These are phyloP conservation scores for Myriosclerotinia scirpicola DNA, from an alignment of 2,329 filamentous ascomycete genomes.

Conservation along the genomic window DNA sequence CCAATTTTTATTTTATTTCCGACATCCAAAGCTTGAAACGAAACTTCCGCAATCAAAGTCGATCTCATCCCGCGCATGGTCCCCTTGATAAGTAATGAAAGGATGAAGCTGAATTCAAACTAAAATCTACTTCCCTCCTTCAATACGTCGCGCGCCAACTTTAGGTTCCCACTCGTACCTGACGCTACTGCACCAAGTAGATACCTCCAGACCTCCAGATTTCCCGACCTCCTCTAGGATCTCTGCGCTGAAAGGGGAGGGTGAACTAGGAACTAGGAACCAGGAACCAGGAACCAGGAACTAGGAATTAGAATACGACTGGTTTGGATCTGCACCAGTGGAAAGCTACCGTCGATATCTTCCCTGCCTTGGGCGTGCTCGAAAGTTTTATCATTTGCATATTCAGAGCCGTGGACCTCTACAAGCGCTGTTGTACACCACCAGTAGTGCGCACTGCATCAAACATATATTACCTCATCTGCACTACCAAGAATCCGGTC, in stretches of 20 bases:
- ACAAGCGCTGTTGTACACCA: slow-evolving; percentile 11
- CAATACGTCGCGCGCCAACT: slow-evolving; percentile 1
- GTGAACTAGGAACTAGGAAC: no score
- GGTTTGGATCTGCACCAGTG: not conserved
- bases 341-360: not conserved
- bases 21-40: slow-evolving; percentile 19
- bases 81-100: slow-evolving; percentile 16
- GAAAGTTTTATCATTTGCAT: not conserved
- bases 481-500: slow-evolving; percentile 12
- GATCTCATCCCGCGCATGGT: slow-evolving; percentile 12
- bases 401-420: not conserved
- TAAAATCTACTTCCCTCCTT: slow-evolving; percentile 1
- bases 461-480: slow-evolving; percentile 17
- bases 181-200: slow-evolving; percentile 15
- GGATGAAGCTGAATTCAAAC: slow-evolving; percentile 16
- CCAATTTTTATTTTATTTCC: not conserved
- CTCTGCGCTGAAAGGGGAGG: slow-evolving; percentile 6
- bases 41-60: not conserved
- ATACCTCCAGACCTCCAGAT: not conserved
- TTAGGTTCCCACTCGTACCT: slow-evolving; percentile 6
- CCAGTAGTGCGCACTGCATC: slow-evolving; percentile 13
- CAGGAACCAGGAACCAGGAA: no score
- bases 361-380: not conserved
- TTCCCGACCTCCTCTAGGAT: not conserved
- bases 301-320: not conserved